Base-by-base conservation (phyloP, 805 yeast genomes). In the Candida oleophila region DNA sequence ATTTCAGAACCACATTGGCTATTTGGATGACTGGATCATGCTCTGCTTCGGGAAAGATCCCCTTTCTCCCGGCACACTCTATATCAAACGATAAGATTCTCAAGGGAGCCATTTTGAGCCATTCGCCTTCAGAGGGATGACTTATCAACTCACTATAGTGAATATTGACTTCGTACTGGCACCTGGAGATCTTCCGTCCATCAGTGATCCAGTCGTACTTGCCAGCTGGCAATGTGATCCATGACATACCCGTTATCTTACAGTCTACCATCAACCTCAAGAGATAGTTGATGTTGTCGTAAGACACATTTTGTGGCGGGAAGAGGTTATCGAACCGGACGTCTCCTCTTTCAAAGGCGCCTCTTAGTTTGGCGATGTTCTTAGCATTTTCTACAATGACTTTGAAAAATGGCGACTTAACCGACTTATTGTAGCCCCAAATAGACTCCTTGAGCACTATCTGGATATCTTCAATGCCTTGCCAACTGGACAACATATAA, bases 11-110 rank as follows among this genome's bases (percentile, higher is more conserved):
- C 22, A 94, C 97, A 60, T 89, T 92, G 4, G 99, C 99, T 52
- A 94, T 95, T 67, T 95, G 99, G 60, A 94, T 94, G 8, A 94
- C 96, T 0, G 97, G 87, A 69, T 94, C 99, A 41, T 81, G 78
- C 50, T 87, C 87, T 1, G 99, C 85, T 60, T 94, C 99, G 1
- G 99, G 99, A 64, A 94, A 94, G 11, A 94, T 79, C 45, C 99
- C 99, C 53, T 89, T 87, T 66, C 99, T 81, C 39, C 99, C 99
- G 2, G 99, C 94, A 77, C 99, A 94, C 67, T 94, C 99, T 50
- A 94, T 94, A 75, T 94, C 99, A 64, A 94, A 92, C 9, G 97
- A 90, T 54, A 94, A 72, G 42, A 94, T 83, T 59, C 99, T 84
- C 49, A 94, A 74, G 0, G 99, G 99, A 1, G 99, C 98, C 70